Evolutionary conservation across 148 eudicot genomes (phyloP).

Genomic region (Camellia sinensis): DNA sequence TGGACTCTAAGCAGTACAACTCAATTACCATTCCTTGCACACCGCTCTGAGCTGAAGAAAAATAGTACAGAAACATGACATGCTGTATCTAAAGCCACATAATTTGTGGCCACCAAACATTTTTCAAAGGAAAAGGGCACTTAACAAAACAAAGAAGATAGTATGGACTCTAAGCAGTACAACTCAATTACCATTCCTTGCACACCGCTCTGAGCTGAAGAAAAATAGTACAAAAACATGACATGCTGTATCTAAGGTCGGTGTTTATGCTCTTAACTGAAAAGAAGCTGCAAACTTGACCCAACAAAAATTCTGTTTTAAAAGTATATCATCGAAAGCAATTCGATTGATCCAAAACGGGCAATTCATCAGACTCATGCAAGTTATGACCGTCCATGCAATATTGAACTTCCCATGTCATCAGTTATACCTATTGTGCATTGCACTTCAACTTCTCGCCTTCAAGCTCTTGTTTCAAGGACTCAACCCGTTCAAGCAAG

Average conservation of each 20-base stretch:
- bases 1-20: neutral
- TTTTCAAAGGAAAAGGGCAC: no score
- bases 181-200: neutral
- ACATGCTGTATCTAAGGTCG: no score
- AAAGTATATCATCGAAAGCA: neutral
- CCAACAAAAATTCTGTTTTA: neutral
- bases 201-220: neutral
- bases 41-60: neutral
- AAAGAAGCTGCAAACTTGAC: neutral
- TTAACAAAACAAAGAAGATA: no score
- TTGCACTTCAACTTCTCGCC: conserved; percentile 68
- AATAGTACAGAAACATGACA: no score
- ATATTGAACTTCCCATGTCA: neutral
- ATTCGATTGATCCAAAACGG: neutral
- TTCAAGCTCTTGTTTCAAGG: conserved; percentile 67
- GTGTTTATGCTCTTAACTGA: no score
- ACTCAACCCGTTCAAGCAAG: conserved; percentile 58
- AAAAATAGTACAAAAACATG: no score
- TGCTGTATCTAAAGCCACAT: no score
- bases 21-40: neutral
- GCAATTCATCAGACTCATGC: neutral
- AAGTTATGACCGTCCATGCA: neutral
- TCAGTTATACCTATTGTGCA: conserved; percentile 15
- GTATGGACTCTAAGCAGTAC: neutral
- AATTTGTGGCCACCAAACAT: no score